Evolutionary conservation across 768 basidiomycete genomes (phyloP).

Genomic region (Agrocybe pediades): DNA sequence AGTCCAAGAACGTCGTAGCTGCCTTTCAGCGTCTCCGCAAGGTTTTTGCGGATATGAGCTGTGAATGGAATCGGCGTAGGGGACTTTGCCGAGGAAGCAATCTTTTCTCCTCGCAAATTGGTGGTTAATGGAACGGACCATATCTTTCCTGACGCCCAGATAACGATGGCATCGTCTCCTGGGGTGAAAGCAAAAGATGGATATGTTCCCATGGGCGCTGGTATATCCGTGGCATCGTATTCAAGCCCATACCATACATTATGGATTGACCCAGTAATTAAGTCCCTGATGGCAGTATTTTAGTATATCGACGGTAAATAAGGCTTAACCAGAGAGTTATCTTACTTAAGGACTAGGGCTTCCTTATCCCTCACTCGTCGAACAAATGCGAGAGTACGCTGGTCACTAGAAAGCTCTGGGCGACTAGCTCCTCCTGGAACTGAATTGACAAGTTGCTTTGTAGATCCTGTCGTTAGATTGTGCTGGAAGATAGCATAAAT

Average conservation of each 20-base stretch:
- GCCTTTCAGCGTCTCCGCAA: slow-evolving; percentile 62
- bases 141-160: slow-evolving; percentile 77
- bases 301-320: neutral
- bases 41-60: slow-evolving; percentile 63
- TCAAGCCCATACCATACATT: slow-evolving; percentile 70
- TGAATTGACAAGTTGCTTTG: slow-evolving; percentile 53
- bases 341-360: slow-evolving; percentile 70
- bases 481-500: slow-evolving; percentile 72
- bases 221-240: slow-evolving; percentile 62
- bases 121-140: slow-evolving; percentile 56
- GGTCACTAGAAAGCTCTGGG: slow-evolving; percentile 69
- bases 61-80: slow-evolving; percentile 58
- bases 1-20: slow-evolving; percentile 50
- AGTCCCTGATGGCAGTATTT: slow-evolving; percentile 54
- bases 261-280: slow-evolving; percentile 64
- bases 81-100: slow-evolving; percentile 32
- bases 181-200: slow-evolving; percentile 75
- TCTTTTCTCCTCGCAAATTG: slow-evolving; percentile 56
- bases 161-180: slow-evolving; percentile 57
- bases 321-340: slow-evolving; percentile 8
- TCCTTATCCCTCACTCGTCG: slow-evolving; percentile 74
- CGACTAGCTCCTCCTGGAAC: slow-evolving; percentile 74
- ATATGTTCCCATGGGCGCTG: slow-evolving; percentile 80
- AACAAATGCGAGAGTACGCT: slow-evolving; percentile 72
- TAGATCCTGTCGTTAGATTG: slow-evolving; percentile 58